Evolutionary conservation across 345 rosid species (phyloP).

Genomic region (Gossypium ekmanianum): DNA sequence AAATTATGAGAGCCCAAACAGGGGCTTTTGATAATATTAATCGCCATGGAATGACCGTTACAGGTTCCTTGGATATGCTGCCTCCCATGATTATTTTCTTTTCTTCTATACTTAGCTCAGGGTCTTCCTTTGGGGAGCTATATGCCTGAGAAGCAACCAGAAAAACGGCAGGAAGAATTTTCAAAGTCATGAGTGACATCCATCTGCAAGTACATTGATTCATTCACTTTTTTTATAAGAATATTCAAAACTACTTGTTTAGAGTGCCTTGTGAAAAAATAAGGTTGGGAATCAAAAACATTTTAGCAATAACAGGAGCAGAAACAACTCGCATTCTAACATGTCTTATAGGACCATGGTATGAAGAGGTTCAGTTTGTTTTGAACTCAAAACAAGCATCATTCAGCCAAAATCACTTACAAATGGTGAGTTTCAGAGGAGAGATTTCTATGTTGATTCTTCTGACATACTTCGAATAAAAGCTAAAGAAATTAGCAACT

Average conservation of each 20-base stretch:
- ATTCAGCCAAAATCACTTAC: background rate
- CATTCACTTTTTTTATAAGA: background rate
- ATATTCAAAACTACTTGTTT: background rate
- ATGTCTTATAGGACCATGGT: background rate
- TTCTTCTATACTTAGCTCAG: slow-evolving; percentile 60
- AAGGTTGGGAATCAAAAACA: background rate
- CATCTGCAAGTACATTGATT: slow-evolving; percentile 7
- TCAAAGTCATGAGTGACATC: slow-evolving; percentile 9
- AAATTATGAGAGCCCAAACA: slow-evolving; percentile 95
- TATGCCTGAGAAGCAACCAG: slow-evolving; percentile 59
- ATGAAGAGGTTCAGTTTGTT: background rate
- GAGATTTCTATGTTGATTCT: background rate
- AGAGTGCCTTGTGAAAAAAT: background rate
- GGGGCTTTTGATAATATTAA: slow-evolving; percentile 86
- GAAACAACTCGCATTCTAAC: background rate
- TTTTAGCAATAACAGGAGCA: slow-evolving; percentile 8
- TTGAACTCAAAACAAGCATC: background rate
- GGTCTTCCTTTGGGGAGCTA: slow-evolving; percentile 86
- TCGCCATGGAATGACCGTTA: slow-evolving; percentile 88
- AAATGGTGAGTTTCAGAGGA: background rate
- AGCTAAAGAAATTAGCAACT: slow-evolving; percentile 22
- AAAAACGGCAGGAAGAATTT: slow-evolving; percentile 9
- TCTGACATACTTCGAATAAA: background rate
- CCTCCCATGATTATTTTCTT: slow-evolving; percentile 64
- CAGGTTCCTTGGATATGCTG: slow-evolving; percentile 66